Evolutionary conservation across 2,329 filamentous ascomycete species (phyloP), one percentile per base, ranked within the genome.

Genomic region (Colletotrichum higginsianum): DNA sequence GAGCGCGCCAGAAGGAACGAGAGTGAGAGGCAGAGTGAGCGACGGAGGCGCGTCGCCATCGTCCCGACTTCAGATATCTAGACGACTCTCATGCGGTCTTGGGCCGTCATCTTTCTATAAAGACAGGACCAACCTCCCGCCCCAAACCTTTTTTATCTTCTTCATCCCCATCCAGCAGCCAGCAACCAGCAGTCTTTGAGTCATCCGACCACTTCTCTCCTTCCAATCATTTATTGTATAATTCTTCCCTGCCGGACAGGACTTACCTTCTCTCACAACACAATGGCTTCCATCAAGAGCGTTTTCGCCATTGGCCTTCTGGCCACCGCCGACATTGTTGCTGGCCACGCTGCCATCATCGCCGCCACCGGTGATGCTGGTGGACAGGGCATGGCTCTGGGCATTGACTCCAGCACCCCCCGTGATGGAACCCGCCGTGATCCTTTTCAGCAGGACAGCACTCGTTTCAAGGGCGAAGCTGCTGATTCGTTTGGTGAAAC

Each of bases 381-480:
- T 61, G 89, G 90, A 73, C 81, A 81, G 21, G 89, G 89, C 76
- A 86, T 84, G 82, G 84, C 81, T 21, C 80, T 87, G 4, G 84
- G 83, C 69, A 78, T 92, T 73, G 86, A 88, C 79, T 82, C 85
- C 57, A 77, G 76, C 75, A 91, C 89, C 61, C 89, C 90, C 50
- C 89, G 90, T 72, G 89, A 91, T 74, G 90, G 90, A 50, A 91
- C 89, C 26, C 79, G 82, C 15, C 86, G 90, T 72, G 81, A 85
- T 61, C 90, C 90, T 56, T 91, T 91, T 84, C 90, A 92, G 81
- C 86, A 88, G 74, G 90, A 92, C 75, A 85, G 85, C 61, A 92
- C 90, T 63, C 88, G 89, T 67, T 92, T 92, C 86, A 82, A 83
- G 64, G 88, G 88, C 50, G 82, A 81, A 49, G 80, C 85, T 16